A percentile compares a stretch with the other conserved stretches of the same genome.
These are phyloP conservation scores for Draba incana DNA, from an alignment of 345 rosid species.

Conservation along the genomic window DNA sequence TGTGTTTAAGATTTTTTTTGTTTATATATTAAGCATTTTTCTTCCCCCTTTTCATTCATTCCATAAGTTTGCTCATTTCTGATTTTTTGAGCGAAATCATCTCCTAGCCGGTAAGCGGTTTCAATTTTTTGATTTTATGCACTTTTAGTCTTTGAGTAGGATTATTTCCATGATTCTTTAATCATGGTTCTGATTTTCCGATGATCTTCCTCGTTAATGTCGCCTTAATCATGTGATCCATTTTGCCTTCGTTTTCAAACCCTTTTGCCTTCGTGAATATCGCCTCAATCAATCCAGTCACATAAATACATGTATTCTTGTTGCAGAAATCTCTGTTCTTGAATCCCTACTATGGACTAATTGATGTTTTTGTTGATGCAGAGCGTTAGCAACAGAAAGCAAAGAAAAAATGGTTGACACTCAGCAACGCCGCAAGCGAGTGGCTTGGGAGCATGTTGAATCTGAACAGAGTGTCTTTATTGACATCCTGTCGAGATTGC, in stretches of 20 bases:
- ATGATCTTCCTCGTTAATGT: background rate
- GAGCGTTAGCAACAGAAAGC: constrained; percentile 19
- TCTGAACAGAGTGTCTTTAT: constrained; percentile 11
- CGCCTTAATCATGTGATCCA: background rate
- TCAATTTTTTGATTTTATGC: background rate
- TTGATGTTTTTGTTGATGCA: constrained; percentile 25
- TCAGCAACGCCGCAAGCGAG: background rate
- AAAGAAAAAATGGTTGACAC: constrained; percentile 38
- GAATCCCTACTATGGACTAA: constrained; percentile 14
- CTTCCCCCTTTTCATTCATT: too few relatives aligned
- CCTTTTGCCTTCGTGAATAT: background rate
- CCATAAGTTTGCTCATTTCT: too few relatives aligned
- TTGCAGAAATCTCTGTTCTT: constrained; percentile 7
- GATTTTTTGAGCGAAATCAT: too few relatives aligned
- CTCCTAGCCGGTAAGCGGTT: too few relatives aligned
- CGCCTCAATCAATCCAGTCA: too few relatives aligned
- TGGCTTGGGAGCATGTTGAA: constrained; percentile 30
- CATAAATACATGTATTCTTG: constrained; percentile 2
- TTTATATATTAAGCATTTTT: too few relatives aligned
- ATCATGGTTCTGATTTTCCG: background rate
- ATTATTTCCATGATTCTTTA: constrained; percentile 12
- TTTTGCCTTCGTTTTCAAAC: constrained; percentile 2
- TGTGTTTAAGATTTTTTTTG: too few relatives aligned
- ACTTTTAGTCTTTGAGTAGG: background rate
- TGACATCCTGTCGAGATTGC: constrained; percentile 34